Base-by-base conservation (phyloP, 2,329 filamentous ascomycete species). In the Stylonectria norvegica region DNA sequence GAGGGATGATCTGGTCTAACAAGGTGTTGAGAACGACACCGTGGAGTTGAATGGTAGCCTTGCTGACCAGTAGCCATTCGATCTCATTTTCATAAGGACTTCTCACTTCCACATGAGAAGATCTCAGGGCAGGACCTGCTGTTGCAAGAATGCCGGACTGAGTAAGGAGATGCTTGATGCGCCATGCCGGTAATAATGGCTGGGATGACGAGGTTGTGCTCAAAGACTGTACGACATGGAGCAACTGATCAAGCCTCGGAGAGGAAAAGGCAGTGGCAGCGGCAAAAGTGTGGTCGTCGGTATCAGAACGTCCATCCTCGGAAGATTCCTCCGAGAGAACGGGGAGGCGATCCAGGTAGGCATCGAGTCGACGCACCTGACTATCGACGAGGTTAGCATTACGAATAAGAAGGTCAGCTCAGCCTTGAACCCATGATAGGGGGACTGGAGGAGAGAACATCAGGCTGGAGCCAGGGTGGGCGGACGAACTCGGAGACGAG, bases 21-120 rank as follows among this genome's bases (percentile, higher is more conserved):
- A 97, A 74, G 0, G 79, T 81, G 52, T 83, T 82, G 52, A 96
- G 70, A 28, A 95, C 76, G 34, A 87, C 69, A 4, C 91, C 91
- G 57, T 95, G 94, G 1, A 85, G 83, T 59, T 96, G 91, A n/a
- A 90, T 81, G 0, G 90, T 87, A 4, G 90, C 90, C 64, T 97
- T 98, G 65, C 86, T 88, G 20, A 94, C 78, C 12, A 96, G 72
- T 17, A 96, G 69, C 93, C 93, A 97, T 64, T 95, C 85, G 35
- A 96, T 75, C 56, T 96, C 87, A 36, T 78, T 75, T 59, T 89
- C 83, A 56, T 87, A 85, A 14, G 71, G 67, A 42, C 57, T 71
- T 50, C 67, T 73, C 5, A 52, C 43, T 18, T 50, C 49, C 17
- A 56, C 50, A 9, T 60, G 48, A 20, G 42, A 45, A 18, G 55